Percentiles rank a stretch among this genome's conserved stretches.
These are phyloP conservation scores for Atkinsonella hypoxylon DNA, from an alignment of 2,329 filamentous ascomycete genomes.

Conservation along the genomic window DNA sequence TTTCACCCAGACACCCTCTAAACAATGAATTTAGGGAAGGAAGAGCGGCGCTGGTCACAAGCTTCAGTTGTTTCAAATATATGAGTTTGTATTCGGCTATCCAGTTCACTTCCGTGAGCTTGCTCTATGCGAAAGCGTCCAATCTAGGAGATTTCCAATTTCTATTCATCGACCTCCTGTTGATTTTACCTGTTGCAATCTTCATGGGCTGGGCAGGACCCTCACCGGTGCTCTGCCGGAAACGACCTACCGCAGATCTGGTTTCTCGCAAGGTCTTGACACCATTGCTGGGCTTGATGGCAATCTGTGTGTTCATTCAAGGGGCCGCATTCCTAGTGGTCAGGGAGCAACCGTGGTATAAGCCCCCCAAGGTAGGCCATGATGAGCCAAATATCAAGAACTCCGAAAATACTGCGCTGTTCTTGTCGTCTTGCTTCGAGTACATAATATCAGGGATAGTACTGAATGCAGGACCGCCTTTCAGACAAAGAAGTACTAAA, in stretches of 20 bases:
- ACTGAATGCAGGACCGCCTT: constrained; percentile 82
- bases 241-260: constrained; percentile 81
- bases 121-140: constrained; percentile 84
- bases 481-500: constrained; percentile 64
- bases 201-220: constrained; percentile 98
- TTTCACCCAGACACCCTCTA: too few relatives aligned
- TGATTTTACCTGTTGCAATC: constrained; percentile 92
- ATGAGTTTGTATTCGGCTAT: constrained; percentile 99
- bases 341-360: constrained; percentile 72
- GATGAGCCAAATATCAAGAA: constrained; percentile 80
- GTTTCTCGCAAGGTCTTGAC: constrained; percentile 87
- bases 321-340: constrained; percentile 62
- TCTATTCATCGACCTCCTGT: constrained; percentile 81
- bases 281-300: constrained; percentile 80
- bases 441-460: constrained; percentile 88
- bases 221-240: constrained; percentile 62
- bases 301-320: constrained; percentile 68
- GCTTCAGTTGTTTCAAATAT: constrained; percentile 99
- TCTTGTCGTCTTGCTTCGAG: constrained; percentile 84
- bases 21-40: constrained; percentile 52
- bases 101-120: constrained; percentile 94
- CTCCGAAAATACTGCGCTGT: constrained; percentile 85
- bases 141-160: constrained; percentile 98
- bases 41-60: constrained; percentile 88
- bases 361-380: constrained; percentile 63